Conservation (phyloP, 2,329 filamentous ascomycete genomes). For the Aspergillus fructus region DNA sequence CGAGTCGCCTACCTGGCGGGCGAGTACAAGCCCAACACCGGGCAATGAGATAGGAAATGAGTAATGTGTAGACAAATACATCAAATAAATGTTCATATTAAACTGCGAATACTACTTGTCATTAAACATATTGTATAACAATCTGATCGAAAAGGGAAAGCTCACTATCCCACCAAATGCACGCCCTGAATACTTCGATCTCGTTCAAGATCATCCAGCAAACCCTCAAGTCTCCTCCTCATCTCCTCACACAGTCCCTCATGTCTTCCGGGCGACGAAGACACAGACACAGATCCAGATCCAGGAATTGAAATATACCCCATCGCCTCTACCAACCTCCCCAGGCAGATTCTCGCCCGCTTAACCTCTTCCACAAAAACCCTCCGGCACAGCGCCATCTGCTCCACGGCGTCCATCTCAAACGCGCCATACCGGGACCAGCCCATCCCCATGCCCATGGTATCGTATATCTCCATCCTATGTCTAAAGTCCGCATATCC, state of each 20-base stretch:
- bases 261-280: constrained; percentile 7
- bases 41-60: no score
- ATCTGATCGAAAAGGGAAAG: neutral
- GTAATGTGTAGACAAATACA: no score
- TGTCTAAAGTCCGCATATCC: constrained; percentile 12
- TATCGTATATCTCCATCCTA: constrained; percentile 6
- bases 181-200: neutral
- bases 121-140: neutral
- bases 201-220: constrained; percentile 7
- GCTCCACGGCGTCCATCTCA: constrained; percentile 15
- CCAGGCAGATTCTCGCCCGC: constrained; percentile 11
- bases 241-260: constrained; percentile 16
- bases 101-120: no score
- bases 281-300: neutral
- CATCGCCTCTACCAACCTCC: constrained; percentile 11
- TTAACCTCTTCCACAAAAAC: constrained; percentile 14
- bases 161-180: neutral
- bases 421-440: constrained; percentile 13
- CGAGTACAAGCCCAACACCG: no score
- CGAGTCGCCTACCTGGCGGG: no score
- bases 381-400: constrained; percentile 10
- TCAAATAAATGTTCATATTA: no score
- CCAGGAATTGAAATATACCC: neutral
- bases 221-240: constrained; percentile 10
- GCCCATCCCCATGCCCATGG: neutral